phyloP scores from a whole-genome alignment of 345 rosid species.

The Rhodomyrtus tomentosa region DNA sequence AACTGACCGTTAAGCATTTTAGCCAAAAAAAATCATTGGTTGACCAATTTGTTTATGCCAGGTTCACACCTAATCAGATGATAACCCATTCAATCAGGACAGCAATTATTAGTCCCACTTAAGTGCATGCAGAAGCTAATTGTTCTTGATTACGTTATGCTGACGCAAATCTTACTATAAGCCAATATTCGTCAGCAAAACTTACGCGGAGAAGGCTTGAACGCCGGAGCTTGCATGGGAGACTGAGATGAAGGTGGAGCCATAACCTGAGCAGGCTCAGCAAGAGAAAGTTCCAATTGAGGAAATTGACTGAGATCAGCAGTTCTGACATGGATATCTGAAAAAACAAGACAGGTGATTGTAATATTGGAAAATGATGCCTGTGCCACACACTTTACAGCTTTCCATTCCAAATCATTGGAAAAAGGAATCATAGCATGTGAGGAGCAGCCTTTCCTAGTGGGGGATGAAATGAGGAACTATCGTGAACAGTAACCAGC shows the following conservation, averaged over 20 bases:
- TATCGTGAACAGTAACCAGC: neutral
- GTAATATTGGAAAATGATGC: neutral
- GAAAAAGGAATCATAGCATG: neutral
- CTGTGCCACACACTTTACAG: neutral
- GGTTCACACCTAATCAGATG: neutral
- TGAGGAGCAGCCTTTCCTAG: neutral
- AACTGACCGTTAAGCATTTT: neutral
- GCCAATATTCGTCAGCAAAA: neutral
- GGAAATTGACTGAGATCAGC: neutral
- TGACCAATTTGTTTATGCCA: neutral
- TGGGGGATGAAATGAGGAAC: neutral
- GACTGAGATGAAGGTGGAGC: neutral
- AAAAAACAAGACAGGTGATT: neutral
- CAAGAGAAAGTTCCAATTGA: neutral
- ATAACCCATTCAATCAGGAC: neutral
- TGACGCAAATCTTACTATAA: neutral
- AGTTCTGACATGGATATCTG: neutral
- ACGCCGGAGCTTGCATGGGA: neutral
- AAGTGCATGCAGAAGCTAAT: neutral
- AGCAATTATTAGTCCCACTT: neutral
- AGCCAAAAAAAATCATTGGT: neutral
- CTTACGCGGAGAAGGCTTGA: neutral
- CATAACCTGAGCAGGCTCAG: neutral
- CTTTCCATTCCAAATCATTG: neutral
- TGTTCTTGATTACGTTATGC: neutral